A percentile compares a stretch with the other conserved stretches of the same genome.
These are phyloP conservation scores for Colletotrichum nymphaeae DNA, from an alignment of 2,329 filamentous ascomycete genomes.

Conservation along the genomic window DNA sequence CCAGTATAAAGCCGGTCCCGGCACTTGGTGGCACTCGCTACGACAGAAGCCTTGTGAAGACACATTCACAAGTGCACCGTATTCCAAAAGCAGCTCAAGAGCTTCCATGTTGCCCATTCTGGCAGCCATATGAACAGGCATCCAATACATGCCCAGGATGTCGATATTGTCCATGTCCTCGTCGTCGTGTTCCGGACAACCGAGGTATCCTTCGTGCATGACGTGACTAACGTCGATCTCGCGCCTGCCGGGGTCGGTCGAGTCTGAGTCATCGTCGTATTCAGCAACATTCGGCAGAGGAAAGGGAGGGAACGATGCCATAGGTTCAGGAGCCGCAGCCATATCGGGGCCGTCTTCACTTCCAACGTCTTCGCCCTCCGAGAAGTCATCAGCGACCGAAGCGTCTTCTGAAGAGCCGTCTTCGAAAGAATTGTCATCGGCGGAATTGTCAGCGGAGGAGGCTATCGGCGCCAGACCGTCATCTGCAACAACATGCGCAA, in stretches of 20 bases:
- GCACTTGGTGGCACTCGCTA: background rate
- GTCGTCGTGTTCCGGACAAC: background rate
- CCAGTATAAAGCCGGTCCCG: background rate
- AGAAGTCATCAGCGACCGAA: background rate
- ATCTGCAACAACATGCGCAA: too few species aligned
- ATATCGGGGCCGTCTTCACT: background rate
- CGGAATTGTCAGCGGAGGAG: too few species aligned
- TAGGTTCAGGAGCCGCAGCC: too few species aligned
- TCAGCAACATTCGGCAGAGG: background rate
- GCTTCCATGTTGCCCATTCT: background rate
- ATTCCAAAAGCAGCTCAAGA: background rate
- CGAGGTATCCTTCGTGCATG: background rate
- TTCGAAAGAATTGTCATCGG: background rate
- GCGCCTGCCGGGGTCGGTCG: too few species aligned
- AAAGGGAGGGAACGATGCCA: too few species aligned
- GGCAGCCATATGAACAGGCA: background rate
- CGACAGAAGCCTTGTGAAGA: background rate
- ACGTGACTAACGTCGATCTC: background rate
- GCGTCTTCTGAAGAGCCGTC: background rate
- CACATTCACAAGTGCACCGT: background rate
- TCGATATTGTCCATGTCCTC: background rate
- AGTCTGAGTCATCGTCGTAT: background rate
- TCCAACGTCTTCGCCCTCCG: background rate
- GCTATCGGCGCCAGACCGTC: too few species aligned
- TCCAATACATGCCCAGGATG: background rate